Conservation (phyloP, 192 early-diverging fungal species). For the Backusella sp. region DNA sequence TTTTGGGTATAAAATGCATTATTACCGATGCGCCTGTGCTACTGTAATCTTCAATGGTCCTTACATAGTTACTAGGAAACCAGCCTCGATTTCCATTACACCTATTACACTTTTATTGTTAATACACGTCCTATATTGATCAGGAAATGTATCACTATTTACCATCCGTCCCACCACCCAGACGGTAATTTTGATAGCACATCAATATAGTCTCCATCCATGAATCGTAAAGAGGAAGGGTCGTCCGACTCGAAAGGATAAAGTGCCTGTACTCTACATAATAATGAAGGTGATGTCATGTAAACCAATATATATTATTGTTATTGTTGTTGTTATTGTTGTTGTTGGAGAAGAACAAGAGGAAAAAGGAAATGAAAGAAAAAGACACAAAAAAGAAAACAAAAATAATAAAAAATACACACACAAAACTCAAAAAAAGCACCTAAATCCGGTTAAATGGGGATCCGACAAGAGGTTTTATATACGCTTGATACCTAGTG, state of each 20-base stretch:
- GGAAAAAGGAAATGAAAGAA: neutral
- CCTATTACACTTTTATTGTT: conserved; percentile 1
- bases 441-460: neutral
- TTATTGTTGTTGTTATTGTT: neutral
- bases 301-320: neutral
- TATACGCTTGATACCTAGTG: neutral
- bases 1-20: neutral
- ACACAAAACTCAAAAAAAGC: neutral
- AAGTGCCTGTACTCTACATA: conserved; percentile 63
- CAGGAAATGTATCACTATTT: neutral
- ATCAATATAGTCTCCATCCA: conserved; percentile 84
- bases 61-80: conserved; percentile 89
- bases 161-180: conserved; percentile 97
- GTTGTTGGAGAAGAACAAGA: neutral
- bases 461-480: neutral
- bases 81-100: conserved; percentile 78
- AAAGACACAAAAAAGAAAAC: neutral
- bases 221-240: conserved; percentile 76
- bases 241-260: conserved; percentile 86
- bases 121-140: neutral
- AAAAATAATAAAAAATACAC: neutral
- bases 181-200: conserved; percentile 86
- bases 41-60: conserved; percentile 44
- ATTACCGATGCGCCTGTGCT: neutral
- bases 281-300: conserved; percentile 7